A percentile compares a stretch with the other conserved stretches of the same genome.
These are phyloP conservation scores for Globisporangium splendens DNA, from an alignment of 352 stramenopile species.

Conservation along the genomic window DNA sequence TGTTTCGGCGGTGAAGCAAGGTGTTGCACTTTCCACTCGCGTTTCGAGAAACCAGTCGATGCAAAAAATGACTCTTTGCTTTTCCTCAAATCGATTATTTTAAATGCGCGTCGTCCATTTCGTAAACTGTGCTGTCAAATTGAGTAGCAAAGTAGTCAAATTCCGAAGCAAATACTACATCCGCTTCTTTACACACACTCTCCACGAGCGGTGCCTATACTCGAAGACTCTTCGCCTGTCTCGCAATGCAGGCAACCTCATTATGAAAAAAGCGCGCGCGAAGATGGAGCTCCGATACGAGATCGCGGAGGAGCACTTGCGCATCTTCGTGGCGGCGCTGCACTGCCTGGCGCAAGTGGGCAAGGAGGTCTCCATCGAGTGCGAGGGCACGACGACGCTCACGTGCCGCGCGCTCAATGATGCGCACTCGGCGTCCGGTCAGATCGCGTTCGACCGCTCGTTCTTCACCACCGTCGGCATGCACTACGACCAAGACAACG, in stretches of 20 bases:
- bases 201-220: neutral
- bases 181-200: too few species aligned
- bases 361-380: slow-evolving; percentile 78
- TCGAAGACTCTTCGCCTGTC: neutral
- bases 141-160: too few species aligned
- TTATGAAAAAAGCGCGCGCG: neutral
- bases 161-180: too few species aligned
- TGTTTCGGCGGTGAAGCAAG: too few species aligned
- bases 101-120: too few species aligned
- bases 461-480: slow-evolving; percentile 54
- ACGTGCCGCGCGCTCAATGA: slow-evolving; percentile 79
- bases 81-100: too few species aligned
- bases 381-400: slow-evolving; percentile 41
- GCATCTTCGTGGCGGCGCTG: slow-evolving; percentile 72
- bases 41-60: too few species aligned
- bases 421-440: slow-evolving; percentile 71
- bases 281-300: slow-evolving; percentile 71
- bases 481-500: neutral
- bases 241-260: neutral
- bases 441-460: slow-evolving; percentile 56
- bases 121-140: too few species aligned
- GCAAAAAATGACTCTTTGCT: too few species aligned
- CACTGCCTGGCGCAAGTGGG: slow-evolving; percentile 75
- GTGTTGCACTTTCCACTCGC: too few species aligned
- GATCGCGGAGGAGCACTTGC: slow-evolving; percentile 72